Percentiles rank a stretch among this genome's conserved stretches.
Conservation (phyloP, 2,329 filamentous ascomycete genomes). For the Colletotrichum scovillei region DNA sequence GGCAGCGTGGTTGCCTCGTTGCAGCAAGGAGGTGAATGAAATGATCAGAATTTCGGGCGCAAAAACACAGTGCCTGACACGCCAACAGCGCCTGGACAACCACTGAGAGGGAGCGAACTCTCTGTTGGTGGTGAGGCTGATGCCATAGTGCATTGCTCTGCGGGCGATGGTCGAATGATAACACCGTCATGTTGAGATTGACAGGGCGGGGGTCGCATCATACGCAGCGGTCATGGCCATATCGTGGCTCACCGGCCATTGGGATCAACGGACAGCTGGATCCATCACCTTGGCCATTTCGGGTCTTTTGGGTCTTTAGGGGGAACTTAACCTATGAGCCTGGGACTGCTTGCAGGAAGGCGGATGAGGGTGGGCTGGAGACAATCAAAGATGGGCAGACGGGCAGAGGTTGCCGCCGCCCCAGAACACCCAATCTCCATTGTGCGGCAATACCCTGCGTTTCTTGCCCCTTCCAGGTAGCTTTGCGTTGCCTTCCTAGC, state of each 20-base stretch:
- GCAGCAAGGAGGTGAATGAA: neutral
- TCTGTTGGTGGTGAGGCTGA: slow-evolving; percentile 13
- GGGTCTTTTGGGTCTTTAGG: neutral
- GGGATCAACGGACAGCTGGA: slow-evolving; percentile 22
- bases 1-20: neutral
- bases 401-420: slow-evolving; percentile 14
- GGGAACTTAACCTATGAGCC: neutral
- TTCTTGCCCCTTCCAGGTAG: neutral
- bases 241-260: slow-evolving; percentile 29
- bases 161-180: slow-evolving; percentile 32
- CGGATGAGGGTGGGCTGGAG: slow-evolving; percentile 22
- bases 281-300: neutral
- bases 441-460: neutral
- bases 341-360: slow-evolving; percentile 8
- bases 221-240: slow-evolving; percentile 16
- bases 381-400: slow-evolving; percentile 32
- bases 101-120: slow-evolving; percentile 11
- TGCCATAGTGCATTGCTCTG: slow-evolving; percentile 9
- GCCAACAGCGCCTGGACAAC: slow-evolving; percentile 11
- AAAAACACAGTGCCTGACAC: slow-evolving; percentile 1
- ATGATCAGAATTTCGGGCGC: neutral
- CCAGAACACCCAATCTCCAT: slow-evolving; percentile 12
- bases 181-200: slow-evolving; percentile 32
- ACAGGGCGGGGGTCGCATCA: slow-evolving; percentile 32
- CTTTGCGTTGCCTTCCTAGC: neutral